Evolutionary conservation across 129 eudicot genomes (phyloP), one percentile per base, ranked within the genome.

Genomic region (Saussurea involucrata): DNA sequence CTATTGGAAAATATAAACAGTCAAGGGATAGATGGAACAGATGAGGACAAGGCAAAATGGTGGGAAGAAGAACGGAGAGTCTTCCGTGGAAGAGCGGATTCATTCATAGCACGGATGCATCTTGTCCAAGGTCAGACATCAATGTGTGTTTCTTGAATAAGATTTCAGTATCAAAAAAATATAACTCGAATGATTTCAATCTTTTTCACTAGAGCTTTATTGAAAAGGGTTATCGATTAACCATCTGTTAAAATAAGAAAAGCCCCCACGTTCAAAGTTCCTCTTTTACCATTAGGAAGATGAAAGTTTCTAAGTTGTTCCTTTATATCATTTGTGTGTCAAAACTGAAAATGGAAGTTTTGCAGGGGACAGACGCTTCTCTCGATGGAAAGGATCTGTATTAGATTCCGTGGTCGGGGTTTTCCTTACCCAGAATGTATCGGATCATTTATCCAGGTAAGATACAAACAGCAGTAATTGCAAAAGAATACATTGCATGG

Each of bases 21-120:
- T 79, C 79, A 88, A 84, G 99, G 99, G 63, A 81, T 95, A 25
- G 89, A 95, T 65, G 99, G 99, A 55, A 90, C 96, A 36, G 92
- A 95, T 65, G 96, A 95, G 75, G 91, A 87, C 49, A 92, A 95
- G 75, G 88, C 79, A 74, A 95, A 88, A 83, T 88, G 96, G 99
- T 95, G 99, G 99, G 97, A 95, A 77, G 92, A 92, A 75, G 97
- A 95, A 83, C 84, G 99, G 55, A 81, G 87, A 80, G 90, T 92
- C 12, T 95, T 95, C 71, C 85, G 80, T 53, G 97, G 95, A 65
- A 78, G 99, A 58, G 92, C 93, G 37, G 94, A 90, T 69, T 95
- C 99, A 27, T 95, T 95, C 74, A 92, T 95, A 22, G 96, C 97
- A 67, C 93, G 99, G 73, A 95, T 95, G 99, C 99, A 87, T 86